These are phyloP conservation scores for Candolleomyces efflorescens DNA, from an alignment of 768 basidiomycete species.

Conservation along the genomic window DNA sequence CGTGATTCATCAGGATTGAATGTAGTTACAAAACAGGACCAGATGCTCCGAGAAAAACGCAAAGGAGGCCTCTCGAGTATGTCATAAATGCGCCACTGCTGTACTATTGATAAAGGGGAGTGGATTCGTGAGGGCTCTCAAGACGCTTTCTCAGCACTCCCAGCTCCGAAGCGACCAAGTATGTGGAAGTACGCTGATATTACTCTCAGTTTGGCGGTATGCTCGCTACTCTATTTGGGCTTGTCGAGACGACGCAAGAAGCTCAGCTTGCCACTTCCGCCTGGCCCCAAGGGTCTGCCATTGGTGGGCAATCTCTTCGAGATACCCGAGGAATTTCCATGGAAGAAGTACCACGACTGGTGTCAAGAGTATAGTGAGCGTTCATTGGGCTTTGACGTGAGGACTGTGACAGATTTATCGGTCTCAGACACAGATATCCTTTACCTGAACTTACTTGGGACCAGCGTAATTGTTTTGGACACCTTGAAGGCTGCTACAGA, in stretches of 20 bases:
- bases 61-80: too few species aligned
- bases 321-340: constrained; percentile 31
- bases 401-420: background rate
- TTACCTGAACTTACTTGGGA: constrained; percentile 19
- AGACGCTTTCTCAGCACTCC: too few species aligned
- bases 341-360: constrained; percentile 37
- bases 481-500: constrained; percentile 28
- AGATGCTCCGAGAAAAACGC: too few species aligned
- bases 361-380: constrained; percentile 30
- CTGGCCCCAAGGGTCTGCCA: constrained; percentile 38
- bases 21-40: too few species aligned
- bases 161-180: too few species aligned
- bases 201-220: background rate
- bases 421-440: constrained; percentile 21
- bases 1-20: too few species aligned
- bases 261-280: constrained; percentile 28
- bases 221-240: background rate
- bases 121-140: too few species aligned
- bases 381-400: background rate
- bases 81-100: too few species aligned
- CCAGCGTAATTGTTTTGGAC: constrained; percentile 23
- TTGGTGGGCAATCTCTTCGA: constrained; percentile 37
- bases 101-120: too few species aligned
- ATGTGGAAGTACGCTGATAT: background rate
- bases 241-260: background rate